Conservation (phyloP, 257 asterid species). For the Nicotiana noctiflora region DNA sequence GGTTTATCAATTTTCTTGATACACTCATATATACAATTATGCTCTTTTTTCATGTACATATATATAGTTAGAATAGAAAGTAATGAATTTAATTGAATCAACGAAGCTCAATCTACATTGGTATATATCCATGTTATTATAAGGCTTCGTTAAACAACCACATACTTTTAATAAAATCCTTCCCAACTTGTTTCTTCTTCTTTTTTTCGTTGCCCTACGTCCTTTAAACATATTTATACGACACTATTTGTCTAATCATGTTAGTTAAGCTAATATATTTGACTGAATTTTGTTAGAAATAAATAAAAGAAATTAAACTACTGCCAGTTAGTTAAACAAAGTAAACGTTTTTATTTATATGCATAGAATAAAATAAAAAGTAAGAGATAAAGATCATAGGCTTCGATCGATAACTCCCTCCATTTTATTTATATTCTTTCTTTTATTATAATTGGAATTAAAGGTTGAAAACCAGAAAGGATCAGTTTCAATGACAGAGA, state of each 20-base stretch:
- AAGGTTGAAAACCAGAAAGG: not conserved
- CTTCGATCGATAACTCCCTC: not conserved
- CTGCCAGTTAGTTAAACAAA: not conserved
- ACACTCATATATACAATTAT: too few species aligned
- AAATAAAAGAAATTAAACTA: not conserved
- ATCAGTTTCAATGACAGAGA: not conserved
- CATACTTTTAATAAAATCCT: not conserved
- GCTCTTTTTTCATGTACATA: too few species aligned
- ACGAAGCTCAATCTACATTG: too few species aligned
- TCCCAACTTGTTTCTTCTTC: not conserved
- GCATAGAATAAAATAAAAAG: not conserved
- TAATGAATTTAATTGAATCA: too few species aligned
- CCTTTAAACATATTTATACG: not conserved
- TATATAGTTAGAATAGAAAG: too few species aligned
- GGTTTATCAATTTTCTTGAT: too few species aligned
- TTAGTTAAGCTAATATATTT: not conserved
- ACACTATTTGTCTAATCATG: not conserved
- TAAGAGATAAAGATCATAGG: too few species aligned
- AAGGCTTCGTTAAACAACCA: not conserved
- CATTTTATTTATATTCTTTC: not conserved
- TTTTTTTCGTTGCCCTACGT: too few species aligned
- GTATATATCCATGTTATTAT: too few species aligned
- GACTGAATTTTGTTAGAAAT: not conserved
- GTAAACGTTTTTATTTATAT: not conserved
- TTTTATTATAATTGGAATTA: too few species aligned